Evolutionary conservation across 1,139 yeast genomes (phyloP).

Genomic region (Lodderomyces pseudojiufengensis): DNA sequence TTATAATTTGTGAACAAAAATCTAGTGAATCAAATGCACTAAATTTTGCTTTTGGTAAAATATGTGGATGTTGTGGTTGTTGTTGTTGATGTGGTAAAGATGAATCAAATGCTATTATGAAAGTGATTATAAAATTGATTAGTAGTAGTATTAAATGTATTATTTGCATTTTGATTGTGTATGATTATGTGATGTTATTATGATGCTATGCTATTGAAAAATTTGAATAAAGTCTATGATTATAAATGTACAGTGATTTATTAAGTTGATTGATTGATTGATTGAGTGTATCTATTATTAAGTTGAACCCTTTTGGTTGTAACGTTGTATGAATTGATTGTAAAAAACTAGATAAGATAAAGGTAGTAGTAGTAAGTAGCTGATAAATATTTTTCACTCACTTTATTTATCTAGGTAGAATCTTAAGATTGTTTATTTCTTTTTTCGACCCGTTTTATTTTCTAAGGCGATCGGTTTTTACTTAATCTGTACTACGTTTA

Average conservation of each 20-base stretch:
- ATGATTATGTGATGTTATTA: neutral
- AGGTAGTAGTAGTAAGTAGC: no score
- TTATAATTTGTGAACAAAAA: conserved; percentile 46
- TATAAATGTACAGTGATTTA: no score
- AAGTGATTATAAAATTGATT: conserved; percentile 4
- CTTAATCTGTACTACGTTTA: no score
- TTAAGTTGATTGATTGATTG: no score
- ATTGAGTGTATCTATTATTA: no score
- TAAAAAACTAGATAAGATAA: no score
- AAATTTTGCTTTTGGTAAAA: conserved; percentile 13
- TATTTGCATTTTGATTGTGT: conserved; percentile 2
- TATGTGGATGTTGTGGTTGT: conserved; percentile 3
- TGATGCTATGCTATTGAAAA: neutral
- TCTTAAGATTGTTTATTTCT: no score
- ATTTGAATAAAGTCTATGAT: neutral
- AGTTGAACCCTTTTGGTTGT: no score
- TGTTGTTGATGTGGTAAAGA: conserved; percentile 3
- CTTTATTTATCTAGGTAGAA: no score
- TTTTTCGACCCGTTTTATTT: no score
- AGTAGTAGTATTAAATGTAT: conserved; percentile 8
- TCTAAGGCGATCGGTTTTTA: no score
- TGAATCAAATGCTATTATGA: conserved; percentile 5
- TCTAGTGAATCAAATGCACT: conserved; percentile 46
- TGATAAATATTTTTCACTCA: no score
- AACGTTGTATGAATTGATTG: neutral